phyloP scores from a whole-genome alignment of 305 asterid genomes.

The Striga hermonthica region DNA sequence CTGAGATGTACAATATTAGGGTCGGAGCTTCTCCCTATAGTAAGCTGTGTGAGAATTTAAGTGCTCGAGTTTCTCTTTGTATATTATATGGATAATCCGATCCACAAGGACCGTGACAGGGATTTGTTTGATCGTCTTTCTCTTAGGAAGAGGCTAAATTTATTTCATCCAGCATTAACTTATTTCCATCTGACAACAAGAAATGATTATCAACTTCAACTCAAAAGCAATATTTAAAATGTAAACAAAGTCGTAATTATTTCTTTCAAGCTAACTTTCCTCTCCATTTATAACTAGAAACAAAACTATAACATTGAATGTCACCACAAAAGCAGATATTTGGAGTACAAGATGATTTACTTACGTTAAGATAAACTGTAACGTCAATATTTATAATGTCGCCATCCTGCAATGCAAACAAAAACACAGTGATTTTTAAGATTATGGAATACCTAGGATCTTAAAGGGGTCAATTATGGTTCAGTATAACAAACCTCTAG shows the following conservation, averaged over 20 bases:
- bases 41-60: not conserved
- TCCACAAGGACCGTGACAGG: no score
- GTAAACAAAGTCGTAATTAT: conserved; percentile 15
- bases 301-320: conserved; percentile 17
- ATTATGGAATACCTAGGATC: conserved; percentile 13
- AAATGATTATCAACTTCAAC: conserved; percentile 8
- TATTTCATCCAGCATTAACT: conserved; percentile 17
- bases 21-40: conserved; percentile 12
- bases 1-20: conserved; percentile 4
- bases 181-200: conserved; percentile 24
- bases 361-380: conserved; percentile 92
- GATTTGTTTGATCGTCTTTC: no score
- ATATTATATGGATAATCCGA: not conserved
- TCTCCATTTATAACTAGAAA: conserved; percentile 14
- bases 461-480: conserved; percentile 11
- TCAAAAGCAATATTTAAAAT: conserved; percentile 9
- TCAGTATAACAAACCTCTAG: conserved; percentile 63
- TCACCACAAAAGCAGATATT: conserved; percentile 24
- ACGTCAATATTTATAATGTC: conserved; percentile 95
- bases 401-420: conserved; percentile 75
- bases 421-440: conserved; percentile 21
- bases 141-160: not conserved
- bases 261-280: conserved; percentile 2
- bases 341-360: conserved; percentile 29
- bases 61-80: not conserved